Evolutionary conservation across 2,329 filamentous ascomycete genomes (phyloP).

Genomic region (Phaeosphaeria sp.): DNA sequence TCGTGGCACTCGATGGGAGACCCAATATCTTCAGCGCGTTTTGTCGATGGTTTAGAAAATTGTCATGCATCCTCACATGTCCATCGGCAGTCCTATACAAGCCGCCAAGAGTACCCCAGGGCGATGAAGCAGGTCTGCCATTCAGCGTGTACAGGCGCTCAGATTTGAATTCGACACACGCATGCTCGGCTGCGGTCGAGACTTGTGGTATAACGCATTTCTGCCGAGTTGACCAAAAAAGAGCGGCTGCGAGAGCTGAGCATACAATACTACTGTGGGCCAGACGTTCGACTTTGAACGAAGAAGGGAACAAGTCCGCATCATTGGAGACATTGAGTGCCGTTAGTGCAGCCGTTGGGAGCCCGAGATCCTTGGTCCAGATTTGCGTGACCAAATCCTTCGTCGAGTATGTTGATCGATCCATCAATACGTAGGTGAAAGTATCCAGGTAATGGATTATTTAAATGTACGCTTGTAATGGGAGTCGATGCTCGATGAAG

Average conservation of each 20-base stretch:
- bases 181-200: slow-evolving; percentile 55
- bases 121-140: slow-evolving; percentile 39
- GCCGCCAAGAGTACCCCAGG: slow-evolving; percentile 58
- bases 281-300: slow-evolving; percentile 61
- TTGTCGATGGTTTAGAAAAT: slow-evolving; percentile 58
- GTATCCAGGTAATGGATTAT: neutral
- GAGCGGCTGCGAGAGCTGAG: slow-evolving; percentile 58
- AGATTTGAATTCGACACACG: slow-evolving; percentile 61
- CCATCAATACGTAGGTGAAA: slow-evolving; percentile 7
- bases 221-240: slow-evolving; percentile 51
- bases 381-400: slow-evolving; percentile 37
- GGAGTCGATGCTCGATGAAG: neutral
- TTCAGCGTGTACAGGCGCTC: slow-evolving; percentile 58
- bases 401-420: slow-evolving; percentile 30
- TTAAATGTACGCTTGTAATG: neutral
- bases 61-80: slow-evolving; percentile 62
- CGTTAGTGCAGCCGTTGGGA: slow-evolving; percentile 29
- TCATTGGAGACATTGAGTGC: slow-evolving; percentile 27
- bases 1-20: slow-evolving; percentile 39
- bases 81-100: slow-evolving; percentile 60
- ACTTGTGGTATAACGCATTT: slow-evolving; percentile 43
- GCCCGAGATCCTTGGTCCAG: slow-evolving; percentile 31
- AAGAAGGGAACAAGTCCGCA: slow-evolving; percentile 53
- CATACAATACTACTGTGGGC: slow-evolving; percentile 61
- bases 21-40: slow-evolving; percentile 55